Percentiles rank a stretch among this genome's conserved stretches.
phyloP scores from a whole-genome alignment of 1,284 basidiomycete species.

The Cerioporus squamosus region DNA sequence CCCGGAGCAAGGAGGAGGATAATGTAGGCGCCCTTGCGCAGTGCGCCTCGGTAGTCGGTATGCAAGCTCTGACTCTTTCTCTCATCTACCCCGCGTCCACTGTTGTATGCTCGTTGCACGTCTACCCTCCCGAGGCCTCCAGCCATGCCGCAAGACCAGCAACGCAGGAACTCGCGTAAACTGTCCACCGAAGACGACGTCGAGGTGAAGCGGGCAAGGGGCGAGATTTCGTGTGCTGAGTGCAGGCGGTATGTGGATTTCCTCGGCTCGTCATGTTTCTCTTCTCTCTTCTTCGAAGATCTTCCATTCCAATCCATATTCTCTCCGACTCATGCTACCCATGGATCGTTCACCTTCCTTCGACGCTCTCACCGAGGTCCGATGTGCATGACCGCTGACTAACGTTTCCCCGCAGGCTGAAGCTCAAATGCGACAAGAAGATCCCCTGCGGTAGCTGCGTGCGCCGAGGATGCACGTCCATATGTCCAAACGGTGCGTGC shows the following conservation, averaged over 20 bases:
- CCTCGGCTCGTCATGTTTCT: neutral
- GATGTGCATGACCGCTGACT: neutral
- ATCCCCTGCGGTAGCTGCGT: slow-evolving; percentile 78
- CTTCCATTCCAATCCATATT: no score
- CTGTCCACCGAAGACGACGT: slow-evolving; percentile 41
- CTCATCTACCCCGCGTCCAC: neutral
- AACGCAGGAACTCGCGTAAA: slow-evolving; percentile 32
- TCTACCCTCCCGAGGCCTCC: neutral
- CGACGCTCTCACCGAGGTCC: neutral
- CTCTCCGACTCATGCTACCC: no score
- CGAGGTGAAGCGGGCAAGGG: slow-evolving; percentile 66
- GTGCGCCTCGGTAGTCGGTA: neutral
- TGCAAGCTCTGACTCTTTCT: neutral
- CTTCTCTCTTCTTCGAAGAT: no score
- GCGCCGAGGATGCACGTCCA: slow-evolving; percentile 72
- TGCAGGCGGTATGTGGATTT: slow-evolving; percentile 58
- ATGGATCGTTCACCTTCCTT: neutral
- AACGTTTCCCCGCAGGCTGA: slow-evolving; percentile 48
- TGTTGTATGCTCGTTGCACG: neutral
- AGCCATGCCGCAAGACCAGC: slow-evolving; percentile 32
- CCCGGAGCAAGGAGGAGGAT: neutral
- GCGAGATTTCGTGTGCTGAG: slow-evolving; percentile 73
- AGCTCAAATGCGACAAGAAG: slow-evolving; percentile 78
- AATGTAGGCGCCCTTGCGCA: neutral
- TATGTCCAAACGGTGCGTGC: slow-evolving; percentile 69